A percentile compares a stretch with the other conserved stretches of the same genome.
Conservation (phyloP, 1,284 basidiomycete genomes). For the Afroboletus lepidellus region DNA sequence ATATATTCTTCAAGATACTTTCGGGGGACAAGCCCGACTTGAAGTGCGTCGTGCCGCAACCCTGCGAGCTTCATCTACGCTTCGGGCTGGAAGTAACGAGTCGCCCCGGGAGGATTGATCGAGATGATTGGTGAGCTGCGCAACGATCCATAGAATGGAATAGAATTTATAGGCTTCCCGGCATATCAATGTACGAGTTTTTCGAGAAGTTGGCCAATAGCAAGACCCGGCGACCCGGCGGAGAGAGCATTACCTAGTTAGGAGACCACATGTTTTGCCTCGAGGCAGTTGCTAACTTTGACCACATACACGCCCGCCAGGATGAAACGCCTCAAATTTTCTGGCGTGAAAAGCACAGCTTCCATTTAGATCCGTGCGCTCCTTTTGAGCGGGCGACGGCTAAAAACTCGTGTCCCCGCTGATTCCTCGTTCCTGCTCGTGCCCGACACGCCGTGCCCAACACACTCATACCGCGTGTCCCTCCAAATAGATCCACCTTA, state of each 20-base stretch:
- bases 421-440: conserved; percentile 4
- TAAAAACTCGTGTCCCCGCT: conserved; percentile 26
- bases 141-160: background rate
- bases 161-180: background rate
- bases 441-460: conserved; percentile 29
- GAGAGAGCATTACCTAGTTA: conserved; percentile 1
- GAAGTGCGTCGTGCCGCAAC: no score
- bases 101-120: background rate
- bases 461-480: conserved; percentile 33
- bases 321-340: conserved; percentile 19
- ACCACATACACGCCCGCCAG: conserved; percentile 2
- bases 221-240: background rate
- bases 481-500: conserved; percentile 21
- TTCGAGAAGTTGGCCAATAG: background rate
- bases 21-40: no score
- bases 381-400: conserved; percentile 26
- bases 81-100: no score
- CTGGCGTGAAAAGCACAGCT: conserved; percentile 16
- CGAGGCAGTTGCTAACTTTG: conserved; percentile 19
- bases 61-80: no score
- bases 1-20: no score
- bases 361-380: conserved; percentile 16
- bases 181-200: background rate
- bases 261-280: conserved; percentile 19
- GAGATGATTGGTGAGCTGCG: background rate